phyloP scores from a whole-genome alignment of 345 rosid species.

The Odontarrhena argentea region DNA sequence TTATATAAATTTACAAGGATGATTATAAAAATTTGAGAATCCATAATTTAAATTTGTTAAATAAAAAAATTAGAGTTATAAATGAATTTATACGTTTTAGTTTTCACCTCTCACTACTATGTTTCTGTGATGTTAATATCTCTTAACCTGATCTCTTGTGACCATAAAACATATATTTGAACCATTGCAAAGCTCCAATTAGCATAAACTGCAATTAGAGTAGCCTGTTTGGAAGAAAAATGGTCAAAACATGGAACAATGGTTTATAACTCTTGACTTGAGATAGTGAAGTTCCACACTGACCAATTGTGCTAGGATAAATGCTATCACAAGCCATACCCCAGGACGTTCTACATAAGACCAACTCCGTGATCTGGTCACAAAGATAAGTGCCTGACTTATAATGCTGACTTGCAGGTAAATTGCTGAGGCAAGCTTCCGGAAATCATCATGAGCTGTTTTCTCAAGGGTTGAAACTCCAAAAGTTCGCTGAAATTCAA shows the following conservation, averaged over 20 bases:
- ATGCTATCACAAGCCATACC: conserved; percentile 67
- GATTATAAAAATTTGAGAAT: too few species aligned
- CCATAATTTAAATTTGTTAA: too few species aligned
- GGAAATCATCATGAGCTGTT: conserved; percentile 84
- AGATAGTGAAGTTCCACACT: conserved; percentile 35
- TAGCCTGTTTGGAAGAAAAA: conserved; percentile 60
- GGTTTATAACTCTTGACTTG: conserved; percentile 6
- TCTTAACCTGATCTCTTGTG: too few species aligned
- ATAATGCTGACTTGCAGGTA: conserved; percentile 96
- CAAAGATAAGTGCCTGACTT: conserved; percentile 97
- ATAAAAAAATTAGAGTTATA: too few species aligned
- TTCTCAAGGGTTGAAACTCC: conserved; percentile 89
- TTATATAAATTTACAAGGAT: too few species aligned
- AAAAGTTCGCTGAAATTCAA: conserved; percentile 60
- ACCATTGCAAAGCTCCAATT: conserved; percentile 95
- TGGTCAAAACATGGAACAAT: not conserved
- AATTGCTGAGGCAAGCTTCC: conserved; percentile 94
- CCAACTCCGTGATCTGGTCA: conserved; percentile 95
- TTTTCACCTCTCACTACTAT: too few species aligned
- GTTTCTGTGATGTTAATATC: too few species aligned
- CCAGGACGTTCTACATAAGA: conserved; percentile 97
- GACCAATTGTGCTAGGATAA: conserved; percentile 90
- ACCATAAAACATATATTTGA: too few species aligned
- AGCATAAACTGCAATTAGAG: conserved; percentile 94
- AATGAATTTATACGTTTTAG: too few species aligned